Evolutionary conservation across 2,329 filamentous ascomycete genomes (phyloP), one percentile per base, ranked within the genome.

Genomic region (Monosporascus cannonballus): DNA sequence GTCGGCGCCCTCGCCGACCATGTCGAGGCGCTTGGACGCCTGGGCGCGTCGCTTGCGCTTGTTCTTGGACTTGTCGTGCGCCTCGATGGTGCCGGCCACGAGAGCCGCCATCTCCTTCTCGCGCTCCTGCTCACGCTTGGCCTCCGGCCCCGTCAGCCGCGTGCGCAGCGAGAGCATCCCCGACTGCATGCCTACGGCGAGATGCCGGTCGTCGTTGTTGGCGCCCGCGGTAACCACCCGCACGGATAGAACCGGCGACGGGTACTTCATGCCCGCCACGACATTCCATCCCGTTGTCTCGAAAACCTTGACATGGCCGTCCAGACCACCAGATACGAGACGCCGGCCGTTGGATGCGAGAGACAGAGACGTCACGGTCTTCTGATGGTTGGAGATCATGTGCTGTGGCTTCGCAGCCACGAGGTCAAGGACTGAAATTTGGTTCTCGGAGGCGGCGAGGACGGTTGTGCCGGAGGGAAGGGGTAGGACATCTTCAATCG

Each of bases 241-340:
- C 54, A 97, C 80, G 9, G 90, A 89, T 14, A 99, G 82, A 53
- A 99, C 88, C 1, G 94, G 94, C 2, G 90, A 89, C 5, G 90
- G 86, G 71, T 97, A 99, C 73, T 97, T 99, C 55, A 88, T 84
- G 49, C 90, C 93, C 39, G 90, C 87, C n/a, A 97, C 92, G 7
- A 97, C 89, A 67, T 96, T 96, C 94, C 94, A 99, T 49, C 84
- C 86, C 1, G 85, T 86, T 1, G 92, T 96, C 72, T 97, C 93
- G 64, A 96, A 97, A 39, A 99, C 84, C 73, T 99, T 99, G 73
- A 97, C 86, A 71, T 97, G 94, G 9, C 94, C 95, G 69, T 99
- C 94, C 46, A 99, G 78, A 20, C 87, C 91, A 70, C 91, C 94
- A 59, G 87, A 92, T 51, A 99, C 81, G 52, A 99, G 79, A 49